Percentiles rank a stretch among this genome's conserved stretches.
phyloP scores from a whole-genome alignment of 2,329 filamentous ascomycete genomes.

The Penicillium occitanis region DNA sequence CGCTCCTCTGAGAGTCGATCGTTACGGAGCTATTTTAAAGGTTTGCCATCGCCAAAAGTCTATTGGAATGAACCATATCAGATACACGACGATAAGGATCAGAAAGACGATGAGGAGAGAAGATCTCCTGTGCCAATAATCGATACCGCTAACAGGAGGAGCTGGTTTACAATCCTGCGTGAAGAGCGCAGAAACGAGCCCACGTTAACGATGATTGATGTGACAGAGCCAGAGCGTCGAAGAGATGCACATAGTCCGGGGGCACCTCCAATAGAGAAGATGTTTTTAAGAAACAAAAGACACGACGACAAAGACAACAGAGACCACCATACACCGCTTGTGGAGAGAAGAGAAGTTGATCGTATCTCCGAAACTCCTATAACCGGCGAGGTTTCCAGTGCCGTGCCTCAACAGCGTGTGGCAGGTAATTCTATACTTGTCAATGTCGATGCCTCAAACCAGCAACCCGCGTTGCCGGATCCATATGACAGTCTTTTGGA shows the following conservation, averaged over 20 bases:
- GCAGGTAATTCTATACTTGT: not conserved
- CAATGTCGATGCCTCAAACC: not conserved
- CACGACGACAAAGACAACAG: not conserved
- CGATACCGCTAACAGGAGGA: not conserved
- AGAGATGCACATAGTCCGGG: not conserved
- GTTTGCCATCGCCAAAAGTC: not conserved
- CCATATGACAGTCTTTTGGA: constrained; percentile 62
- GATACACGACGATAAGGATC: not conserved
- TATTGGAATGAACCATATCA: not conserved
- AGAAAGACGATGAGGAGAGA: not conserved
- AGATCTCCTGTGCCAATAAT: not conserved
- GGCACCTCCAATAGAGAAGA: not conserved
- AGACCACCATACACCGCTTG: not conserved
- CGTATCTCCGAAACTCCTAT: not conserved
- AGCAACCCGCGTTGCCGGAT: not conserved
- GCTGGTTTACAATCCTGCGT: not conserved
- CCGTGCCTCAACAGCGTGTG: not conserved
- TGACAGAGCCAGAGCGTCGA: not conserved
- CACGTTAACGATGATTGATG: not conserved
- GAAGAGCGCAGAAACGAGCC: not conserved
- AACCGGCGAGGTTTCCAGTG: not conserved
- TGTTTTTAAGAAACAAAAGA: not conserved
- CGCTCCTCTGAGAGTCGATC: not conserved
- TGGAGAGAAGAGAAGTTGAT: constrained; percentile 1
- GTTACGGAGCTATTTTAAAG: not conserved